Evolutionary conservation across 495 filamentous ascomycete species (phyloP).

Genomic region (Penicillium goetzii): DNA sequence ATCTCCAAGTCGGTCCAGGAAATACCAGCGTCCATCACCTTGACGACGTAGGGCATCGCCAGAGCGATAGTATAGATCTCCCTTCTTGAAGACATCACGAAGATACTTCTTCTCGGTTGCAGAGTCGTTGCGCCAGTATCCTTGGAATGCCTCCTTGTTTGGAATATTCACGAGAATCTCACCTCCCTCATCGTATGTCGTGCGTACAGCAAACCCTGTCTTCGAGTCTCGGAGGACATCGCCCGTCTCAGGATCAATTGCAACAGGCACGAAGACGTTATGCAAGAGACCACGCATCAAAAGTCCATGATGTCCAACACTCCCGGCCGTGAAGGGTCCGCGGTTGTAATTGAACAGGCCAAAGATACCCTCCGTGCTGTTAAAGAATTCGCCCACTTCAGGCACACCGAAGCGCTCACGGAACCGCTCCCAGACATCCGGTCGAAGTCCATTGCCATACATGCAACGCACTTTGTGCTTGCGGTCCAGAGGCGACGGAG

Average conservation of each 20-base stretch:
- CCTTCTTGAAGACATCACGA: conserved; percentile 71
- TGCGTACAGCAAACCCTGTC: conserved; percentile 67
- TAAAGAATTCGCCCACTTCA: conserved; percentile 67
- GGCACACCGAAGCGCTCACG: conserved; percentile 64
- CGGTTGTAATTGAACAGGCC: conserved; percentile 58
- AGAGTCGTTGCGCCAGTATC: conserved; percentile 68
- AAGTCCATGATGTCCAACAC: conserved; percentile 74
- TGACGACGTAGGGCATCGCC: conserved; percentile 72
- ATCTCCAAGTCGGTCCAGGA: conserved; percentile 76
- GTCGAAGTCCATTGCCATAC: conserved; percentile 77
- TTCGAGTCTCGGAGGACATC: conserved; percentile 64
- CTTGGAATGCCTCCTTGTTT: conserved; percentile 61
- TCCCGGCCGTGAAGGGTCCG: conserved; percentile 62
- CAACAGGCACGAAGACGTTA: conserved; percentile 65
- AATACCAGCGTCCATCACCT: conserved; percentile 75
- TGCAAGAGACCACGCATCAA: conserved; percentile 54
- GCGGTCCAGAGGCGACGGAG: conserved; percentile 64
- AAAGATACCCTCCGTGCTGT: conserved; percentile 67
- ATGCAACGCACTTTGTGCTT: conserved; percentile 68
- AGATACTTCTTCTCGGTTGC: conserved; percentile 73
- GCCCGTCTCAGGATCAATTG: conserved; percentile 67
- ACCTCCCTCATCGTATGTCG: conserved; percentile 68
- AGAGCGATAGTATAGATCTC: conserved; percentile 74
- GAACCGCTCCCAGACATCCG: conserved; percentile 76
- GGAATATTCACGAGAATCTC: conserved; percentile 75